Evolutionary conservation across 139 green algal species (phyloP), one percentile per base, ranked within the genome.

Genomic region (Chlorella ohadii): DNA sequence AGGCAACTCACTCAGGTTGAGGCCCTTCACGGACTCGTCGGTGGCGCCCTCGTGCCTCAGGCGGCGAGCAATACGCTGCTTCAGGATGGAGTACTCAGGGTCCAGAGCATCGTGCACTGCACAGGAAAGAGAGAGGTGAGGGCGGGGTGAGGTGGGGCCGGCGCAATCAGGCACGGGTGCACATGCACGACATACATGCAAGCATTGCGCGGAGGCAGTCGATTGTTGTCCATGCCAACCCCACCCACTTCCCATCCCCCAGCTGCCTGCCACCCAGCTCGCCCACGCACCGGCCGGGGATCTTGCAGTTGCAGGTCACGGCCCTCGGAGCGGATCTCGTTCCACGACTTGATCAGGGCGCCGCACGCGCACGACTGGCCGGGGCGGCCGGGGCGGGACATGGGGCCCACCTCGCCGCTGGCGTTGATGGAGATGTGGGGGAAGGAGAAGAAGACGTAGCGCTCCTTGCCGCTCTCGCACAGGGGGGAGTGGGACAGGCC

Each of bases 381-480:
- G 28, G 84, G 80, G 44, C 92, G 88, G 44, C 91, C 92, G 22
- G 91, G 87, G 33, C 95, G 92, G 22, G 81, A 85, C 73, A 96
- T 91, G 72, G 67, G 66, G 80, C 94, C 95, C 27, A 96, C 84
- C 38, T 91, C 86, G 81, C 93, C 92, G 0, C 78, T 66, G 25
- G 88, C 88, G 89, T 95, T 92, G 55, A 98, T 94, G 81, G 89
- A 57, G 81, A 98, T 96, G 91, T 98, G 95, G n/a, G 95, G 95
- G 85, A 97, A 95, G 80, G 91, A 94, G 77, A 97, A 97, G 90
- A 98, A 98, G 55, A 98, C 93, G 83, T 98, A 97, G 71, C 92
- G 90, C 86, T 97, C 94, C 79, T 93, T 93, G 82, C 94, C 94
- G 22, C 41, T 81, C 4, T 20, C 47, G 44, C 75, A 82, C 28